Conservation (phyloP, 2,329 filamentous ascomycete genomes). For the Aureobasidium lini region DNA sequence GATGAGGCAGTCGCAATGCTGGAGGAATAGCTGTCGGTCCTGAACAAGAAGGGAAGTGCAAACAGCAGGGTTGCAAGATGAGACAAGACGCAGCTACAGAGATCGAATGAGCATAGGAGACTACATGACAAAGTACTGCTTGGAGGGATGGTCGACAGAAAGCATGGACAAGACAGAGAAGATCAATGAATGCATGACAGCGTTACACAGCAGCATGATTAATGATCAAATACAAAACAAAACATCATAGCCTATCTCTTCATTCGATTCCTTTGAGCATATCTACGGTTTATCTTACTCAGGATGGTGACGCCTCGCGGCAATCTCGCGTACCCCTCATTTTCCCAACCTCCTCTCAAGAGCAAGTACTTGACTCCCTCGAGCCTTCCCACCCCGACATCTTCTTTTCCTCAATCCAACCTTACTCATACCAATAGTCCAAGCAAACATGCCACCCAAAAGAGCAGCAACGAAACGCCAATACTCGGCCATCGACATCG, state of each 20-base stretch:
- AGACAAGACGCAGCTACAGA: too few relatives aligned
- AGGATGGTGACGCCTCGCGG: background rate
- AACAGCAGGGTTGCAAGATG: too few relatives aligned
- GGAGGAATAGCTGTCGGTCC: too few relatives aligned
- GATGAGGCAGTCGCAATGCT: too few relatives aligned
- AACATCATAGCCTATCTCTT: too few relatives aligned
- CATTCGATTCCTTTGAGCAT: too few relatives aligned
- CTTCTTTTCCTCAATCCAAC: too few relatives aligned
- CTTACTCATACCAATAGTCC: background rate
- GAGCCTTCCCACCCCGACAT: background rate
- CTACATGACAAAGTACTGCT: background rate
- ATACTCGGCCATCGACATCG: background rate
- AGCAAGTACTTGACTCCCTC: background rate
- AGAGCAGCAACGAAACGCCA: background rate
- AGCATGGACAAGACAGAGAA: background rate
- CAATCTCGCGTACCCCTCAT: background rate
- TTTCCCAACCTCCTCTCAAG: background rate
- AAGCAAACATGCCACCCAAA: background rate
- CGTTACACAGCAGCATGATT: too few relatives aligned
- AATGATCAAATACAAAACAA: too few relatives aligned
- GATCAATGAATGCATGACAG: background rate
- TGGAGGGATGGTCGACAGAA: background rate
- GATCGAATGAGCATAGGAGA: background rate
- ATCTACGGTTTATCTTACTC: too few relatives aligned
- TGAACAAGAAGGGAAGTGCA: too few relatives aligned